These are phyloP conservation scores for Macroventuria anomochaeta DNA, from an alignment of 2,329 filamentous ascomycete genomes.

Conservation along the genomic window DNA sequence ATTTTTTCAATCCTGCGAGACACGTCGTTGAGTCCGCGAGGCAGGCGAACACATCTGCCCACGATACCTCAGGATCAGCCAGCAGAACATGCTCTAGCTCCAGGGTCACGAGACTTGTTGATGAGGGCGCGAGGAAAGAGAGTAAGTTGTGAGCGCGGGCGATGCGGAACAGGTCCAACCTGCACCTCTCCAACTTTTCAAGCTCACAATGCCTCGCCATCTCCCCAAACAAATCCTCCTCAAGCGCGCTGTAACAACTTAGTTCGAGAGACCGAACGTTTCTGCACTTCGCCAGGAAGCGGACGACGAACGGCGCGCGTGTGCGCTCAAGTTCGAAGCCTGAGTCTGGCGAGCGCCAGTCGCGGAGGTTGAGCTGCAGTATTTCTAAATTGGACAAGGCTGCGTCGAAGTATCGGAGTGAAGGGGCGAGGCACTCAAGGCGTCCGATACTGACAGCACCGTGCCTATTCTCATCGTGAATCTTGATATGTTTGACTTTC, in stretches of 20 bases:
- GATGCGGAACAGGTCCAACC: background rate
- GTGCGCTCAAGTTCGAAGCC: conserved; percentile 31
- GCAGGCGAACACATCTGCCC: background rate
- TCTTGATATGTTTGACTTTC: background rate
- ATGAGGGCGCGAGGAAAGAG: background rate
- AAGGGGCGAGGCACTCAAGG: conserved; percentile 1
- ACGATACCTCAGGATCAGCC: background rate
- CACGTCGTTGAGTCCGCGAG: background rate
- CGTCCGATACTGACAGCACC: conserved; percentile 3
- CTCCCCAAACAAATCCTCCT: conserved; percentile 30
- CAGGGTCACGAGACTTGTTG: background rate
- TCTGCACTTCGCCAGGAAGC: conserved; percentile 35
- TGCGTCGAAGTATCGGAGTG: background rate
- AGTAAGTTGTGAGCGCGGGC: background rate
- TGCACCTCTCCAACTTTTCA: background rate
- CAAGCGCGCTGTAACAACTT: conserved; percentile 34
- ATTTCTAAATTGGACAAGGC: conserved; percentile 7
- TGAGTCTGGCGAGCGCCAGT: conserved; percentile 33
- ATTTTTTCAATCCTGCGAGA: background rate
- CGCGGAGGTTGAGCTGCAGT: conserved; percentile 35
- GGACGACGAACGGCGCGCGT: conserved; percentile 34
- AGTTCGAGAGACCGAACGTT: conserved; percentile 27
- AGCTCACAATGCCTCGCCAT: conserved; percentile 21
- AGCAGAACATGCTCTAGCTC: background rate
- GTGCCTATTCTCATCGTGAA: background rate